These are phyloP conservation scores for Aspergillus cristatus DNA, from an alignment of 495 filamentous ascomycete genomes.

Conservation along the genomic window DNA sequence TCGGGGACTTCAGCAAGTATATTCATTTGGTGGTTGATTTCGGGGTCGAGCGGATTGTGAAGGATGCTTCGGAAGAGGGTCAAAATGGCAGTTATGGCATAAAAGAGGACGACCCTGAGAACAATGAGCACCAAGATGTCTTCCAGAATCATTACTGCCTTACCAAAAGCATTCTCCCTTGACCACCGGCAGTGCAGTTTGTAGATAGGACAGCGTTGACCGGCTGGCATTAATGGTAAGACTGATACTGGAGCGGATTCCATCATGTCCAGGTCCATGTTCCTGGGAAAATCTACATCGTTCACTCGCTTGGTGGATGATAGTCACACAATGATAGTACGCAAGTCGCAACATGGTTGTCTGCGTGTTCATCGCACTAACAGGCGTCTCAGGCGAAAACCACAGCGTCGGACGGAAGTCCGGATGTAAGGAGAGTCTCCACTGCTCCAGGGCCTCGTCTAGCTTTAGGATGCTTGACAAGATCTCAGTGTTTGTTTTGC, in stretches of 20 bases:
- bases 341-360: constrained; percentile 25
- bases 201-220: constrained; percentile 11
- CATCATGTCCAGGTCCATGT: constrained; percentile 2
- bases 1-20: constrained; percentile 1
- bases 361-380: constrained; percentile 9
- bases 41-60: constrained; percentile 3
- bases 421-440: constrained; percentile 16
- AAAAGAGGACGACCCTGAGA: constrained; percentile 14
- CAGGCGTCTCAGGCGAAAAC: constrained; percentile 3
- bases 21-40: background rate
- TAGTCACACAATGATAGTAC: constrained; percentile 29
- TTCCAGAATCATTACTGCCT: too few relatives aligned
- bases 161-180: constrained; percentile 16
- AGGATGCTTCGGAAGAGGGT: constrained; percentile 12
- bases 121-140: too few relatives aligned
- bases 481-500: constrained; percentile 26
- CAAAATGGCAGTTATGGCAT: constrained; percentile 11
- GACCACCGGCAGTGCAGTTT: constrained; percentile 5
- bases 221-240: constrained; percentile 8
- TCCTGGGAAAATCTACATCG: constrained; percentile 4
- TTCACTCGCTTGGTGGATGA: constrained; percentile 28
- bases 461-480: constrained; percentile 25
- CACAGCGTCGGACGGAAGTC: constrained; percentile 7
- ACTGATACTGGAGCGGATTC: constrained; percentile 7
- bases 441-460: constrained; percentile 29